These are phyloP conservation scores for Endoconidiophora laricicola DNA, from an alignment of 2,329 filamentous ascomycete genomes.

Conservation along the genomic window DNA sequence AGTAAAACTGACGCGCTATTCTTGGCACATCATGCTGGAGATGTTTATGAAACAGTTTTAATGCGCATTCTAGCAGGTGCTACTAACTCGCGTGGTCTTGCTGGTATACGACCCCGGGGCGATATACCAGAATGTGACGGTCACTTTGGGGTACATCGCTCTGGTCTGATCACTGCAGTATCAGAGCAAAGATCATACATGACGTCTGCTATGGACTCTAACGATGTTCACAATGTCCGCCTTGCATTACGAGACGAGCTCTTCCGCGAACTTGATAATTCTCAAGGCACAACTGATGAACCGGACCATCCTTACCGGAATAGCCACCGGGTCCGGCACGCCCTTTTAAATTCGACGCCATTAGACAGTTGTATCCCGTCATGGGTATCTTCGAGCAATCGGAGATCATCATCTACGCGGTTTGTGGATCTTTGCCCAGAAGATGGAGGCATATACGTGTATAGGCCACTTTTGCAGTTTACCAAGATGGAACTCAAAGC, in stretches of 20 bases:
- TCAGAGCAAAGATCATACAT: conserved; percentile 21
- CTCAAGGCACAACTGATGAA: not conserved
- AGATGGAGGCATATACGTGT: conserved; percentile 46
- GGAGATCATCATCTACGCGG: not conserved
- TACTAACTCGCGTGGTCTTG: conserved; percentile 45
- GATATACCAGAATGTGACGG: conserved; percentile 75
- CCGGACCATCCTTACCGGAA: not conserved
- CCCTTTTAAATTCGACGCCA: not conserved
- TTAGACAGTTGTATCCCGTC: not conserved
- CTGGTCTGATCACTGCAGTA: conserved; percentile 39
- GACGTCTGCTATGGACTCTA: conserved; percentile 21
- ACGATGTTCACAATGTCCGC: conserved; percentile 19
- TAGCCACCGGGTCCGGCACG: not conserved
- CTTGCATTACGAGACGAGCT: conserved; percentile 6
- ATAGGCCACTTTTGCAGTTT: conserved; percentile 54
- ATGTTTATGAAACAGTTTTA: conserved; percentile 79
- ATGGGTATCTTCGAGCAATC: not conserved
- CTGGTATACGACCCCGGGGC: conserved; percentile 46
- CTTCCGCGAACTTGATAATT: not conserved
- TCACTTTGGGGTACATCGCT: conserved; percentile 53
- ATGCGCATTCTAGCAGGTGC: conserved; percentile 59
- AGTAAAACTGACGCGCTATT: conserved; percentile 43
- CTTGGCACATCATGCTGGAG: conserved; percentile 75
- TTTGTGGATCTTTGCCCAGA: conserved; percentile 28
- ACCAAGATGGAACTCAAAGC: conserved; percentile 56